Base-by-base conservation (phyloP, 306 rosid genomes). In the Cicer arietinum region DNA sequence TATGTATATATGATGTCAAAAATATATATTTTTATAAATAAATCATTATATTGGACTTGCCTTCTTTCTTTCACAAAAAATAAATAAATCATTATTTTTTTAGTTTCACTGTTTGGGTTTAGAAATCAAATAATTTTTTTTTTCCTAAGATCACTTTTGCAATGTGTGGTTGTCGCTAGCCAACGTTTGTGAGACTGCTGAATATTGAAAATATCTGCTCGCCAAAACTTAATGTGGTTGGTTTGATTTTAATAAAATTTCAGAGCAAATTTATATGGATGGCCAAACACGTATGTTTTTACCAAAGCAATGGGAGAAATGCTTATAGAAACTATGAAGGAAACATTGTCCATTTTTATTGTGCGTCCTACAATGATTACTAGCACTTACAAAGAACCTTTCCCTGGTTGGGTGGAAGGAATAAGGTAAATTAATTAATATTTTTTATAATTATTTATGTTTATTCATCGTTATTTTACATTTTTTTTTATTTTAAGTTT, bases 281-380 rank as follows among this genome's bases (percentile, higher is more conserved):
- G 96, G 96, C 98, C 98, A 77, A 93, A 93, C 73, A 90, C 51
- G 0, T 92, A 92, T 0, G 94, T 86, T 0, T 92, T 92, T 40
- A 89, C 98, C 18, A 92, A 92, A 43, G 92, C 98, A 54, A 86
- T 92, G 96, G 98, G 91, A n/a, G 98, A 92, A 77, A 92, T 92
- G 98, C 40, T 85, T 2, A 5, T 92, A 0, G 87, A 57, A 71
- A 69, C 89, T 0, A 10, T 71, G 6, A 89, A 88, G 63, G 85
- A 65, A 20, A 57, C 87, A 1, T 1, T 83, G 56, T 62, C 90
- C 1, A 71, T 85, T 13, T 83, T 82, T 46, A 84, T 88, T 63
- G 8, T 90, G 2, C 90, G 98, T 48, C 96, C 96, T 9, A 88
- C 96, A 8, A 88, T 90, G 0, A 50, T 93, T 56, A 82, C 90